Evolutionary conservation across 805 yeast genomes (phyloP), one percentile per base, ranked within the genome.

Genomic region (Candida verbasci): DNA sequence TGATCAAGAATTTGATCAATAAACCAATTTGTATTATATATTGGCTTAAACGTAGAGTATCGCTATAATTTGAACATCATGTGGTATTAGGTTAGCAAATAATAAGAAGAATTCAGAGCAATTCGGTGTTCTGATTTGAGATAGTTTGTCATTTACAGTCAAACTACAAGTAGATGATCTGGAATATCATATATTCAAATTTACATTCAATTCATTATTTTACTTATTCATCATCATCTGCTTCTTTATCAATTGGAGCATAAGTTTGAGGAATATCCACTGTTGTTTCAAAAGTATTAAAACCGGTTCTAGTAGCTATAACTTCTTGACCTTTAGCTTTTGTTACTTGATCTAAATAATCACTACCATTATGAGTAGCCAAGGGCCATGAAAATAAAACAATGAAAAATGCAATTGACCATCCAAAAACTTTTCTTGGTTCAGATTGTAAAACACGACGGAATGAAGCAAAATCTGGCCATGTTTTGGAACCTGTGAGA

Each of bases 291-390:
- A 31, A 30, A 5, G 28, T 31, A 29, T 21, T 27, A 3, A 37
- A 23, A 3, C 42, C 42, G 9, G 20, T 14, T 25, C 35, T 17
- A 16, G 27, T 14, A n/a, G 34, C 25, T 17, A 29, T 16, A 17
- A 41, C 44, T 31, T 38, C 35, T 16, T 37, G 36, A 8, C 44
- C 44, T 29, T 37, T 41, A 3, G 28, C 35, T 21, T 24, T 21
- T 5, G 36, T 23, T 3, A 35, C 38, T 14, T 35, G 23, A 24
- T 35, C 27, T 6, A 35, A 11, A 6, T 15, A 4, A 14, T 35
- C 28, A 14, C 31, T 22, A 10, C 25, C 38, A n/a, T 29, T 28
- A n/a, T 24, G 31, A 24, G 23, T 18, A 14, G 17, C 21, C 20
- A n/a, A n/a, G n/a, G n/a, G n/a, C n/a, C n/a, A n/a, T n/a, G n/a